Base-by-base conservation (phyloP, 371 early-diverging fungal species). In the Circinella minor region DNA sequence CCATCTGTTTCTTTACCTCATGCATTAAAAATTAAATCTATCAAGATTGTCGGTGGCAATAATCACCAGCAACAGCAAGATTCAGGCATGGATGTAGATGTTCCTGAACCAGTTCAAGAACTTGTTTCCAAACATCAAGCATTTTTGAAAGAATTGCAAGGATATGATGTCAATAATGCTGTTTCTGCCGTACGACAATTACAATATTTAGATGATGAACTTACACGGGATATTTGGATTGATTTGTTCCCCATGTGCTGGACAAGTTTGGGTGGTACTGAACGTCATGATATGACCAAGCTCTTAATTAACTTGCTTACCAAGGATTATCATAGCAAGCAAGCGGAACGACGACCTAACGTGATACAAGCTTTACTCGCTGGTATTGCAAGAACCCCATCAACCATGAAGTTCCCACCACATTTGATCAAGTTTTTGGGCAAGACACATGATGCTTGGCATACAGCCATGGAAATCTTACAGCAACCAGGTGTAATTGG, bases 351-450 rank as follows among this genome's bases (percentile, higher is more conserved):
- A 20, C 85, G 96, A 10, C 98, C 98, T 14, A 99, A 99, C 76
- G 97, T 99, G 2, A 89, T 98, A 14, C 96, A 96, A 74, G 91
- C 95, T 0, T 74, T 99, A 0, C 75, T 99, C 17, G 93, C 96
- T 0, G 95, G 95, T 49, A 87, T 97, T 48, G 88, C 90, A n/a
- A 80, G 83, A 34, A 96, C 94, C 55, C 67, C 78, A 0, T 93
- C 96, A 0, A 61, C 85, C 8, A 89, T 96, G 13, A 86, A 89
- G 27, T 81, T 98, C 14, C 96, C 99, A 4, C 97, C 99, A 14
- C 96, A 96, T 66, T 83, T 99, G 63, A 86, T 98, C 62, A 94
- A 94, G 67, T 96, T 96, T 72, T 83, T 98, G 43, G 98, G 95
- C 27, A 93, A 93, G 72, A 88, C 91, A 3, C 96, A 92, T 79